Base-by-base conservation (phyloP, 805 yeast species). In the Ogataea pini region DNA sequence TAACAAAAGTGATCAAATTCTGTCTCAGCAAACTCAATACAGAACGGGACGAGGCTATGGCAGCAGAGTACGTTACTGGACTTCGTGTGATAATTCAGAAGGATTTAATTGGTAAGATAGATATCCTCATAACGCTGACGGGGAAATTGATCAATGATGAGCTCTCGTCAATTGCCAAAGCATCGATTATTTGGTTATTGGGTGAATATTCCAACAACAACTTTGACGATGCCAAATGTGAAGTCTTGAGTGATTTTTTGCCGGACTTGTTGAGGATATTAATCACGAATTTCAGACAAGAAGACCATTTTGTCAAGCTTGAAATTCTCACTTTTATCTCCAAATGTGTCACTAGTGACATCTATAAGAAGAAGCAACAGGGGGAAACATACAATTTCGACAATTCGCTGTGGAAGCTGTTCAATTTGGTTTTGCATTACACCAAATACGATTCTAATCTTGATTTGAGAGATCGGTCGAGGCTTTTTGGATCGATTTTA, bases 151-250 rank as follows among this genome's bases (percentile, higher is more conserved):
- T 62, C 28, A 56, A 36, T 34, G 55, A 46, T 16, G 46, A 42
- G 12, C 50, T 58, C 19, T 50, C 59, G 8, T 42, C 61, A 16
- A 49, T 57, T 14, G 95, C 98, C 0, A 80, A 83, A 55, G 89
- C 96, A 1, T 86, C 92, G 40, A 83, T 91, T 9, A 75, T 92
- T 6, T 94, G 98, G 98, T 73, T 92, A 8, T 77, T 92, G 44
- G 97, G 98, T 4, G 97, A 94, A 60, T 85, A 83, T 61, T 74
- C 84, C 0, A 60, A 50, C 34, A 34, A 32, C 31, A 47, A 43
- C 9, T 51, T 48, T 29, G 24, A 44, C 6, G 53, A 50, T 19
- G 31, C 17, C 49, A 63, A 54, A 44, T 20, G 52, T 48, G 28
- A 50, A 7, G 36, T 48, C 1, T 32, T 55, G 27, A 71, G 69